These are phyloP conservation scores for Xylaria scruposa DNA, from an alignment of 495 filamentous ascomycete species.

Conservation along the genomic window DNA sequence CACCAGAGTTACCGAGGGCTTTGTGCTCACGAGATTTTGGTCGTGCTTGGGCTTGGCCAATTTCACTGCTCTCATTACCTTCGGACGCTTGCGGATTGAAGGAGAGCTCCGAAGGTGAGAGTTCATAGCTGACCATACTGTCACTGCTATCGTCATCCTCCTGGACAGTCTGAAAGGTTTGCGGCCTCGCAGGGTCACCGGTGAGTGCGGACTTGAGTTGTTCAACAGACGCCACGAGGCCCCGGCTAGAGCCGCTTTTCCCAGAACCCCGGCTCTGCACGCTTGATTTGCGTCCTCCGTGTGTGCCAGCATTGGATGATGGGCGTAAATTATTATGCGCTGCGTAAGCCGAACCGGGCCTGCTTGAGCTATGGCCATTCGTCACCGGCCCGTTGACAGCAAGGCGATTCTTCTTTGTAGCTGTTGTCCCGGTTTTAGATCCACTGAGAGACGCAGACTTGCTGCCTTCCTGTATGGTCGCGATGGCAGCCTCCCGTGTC, in stretches of 20 bases:
- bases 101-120: slow-evolving; percentile 59
- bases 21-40: slow-evolving; percentile 48
- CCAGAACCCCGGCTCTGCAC: slow-evolving; percentile 56
- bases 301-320: slow-evolving; percentile 44
- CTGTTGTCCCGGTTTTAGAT: slow-evolving; percentile 67
- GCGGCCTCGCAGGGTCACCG: slow-evolving; percentile 66
- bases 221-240: slow-evolving; percentile 80
- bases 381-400: slow-evolving; percentile 59
- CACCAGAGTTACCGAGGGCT: slow-evolving; percentile 42
- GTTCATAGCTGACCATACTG: slow-evolving; percentile 65
- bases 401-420: slow-evolving; percentile 61
- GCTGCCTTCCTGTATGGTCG: slow-evolving; percentile 69
- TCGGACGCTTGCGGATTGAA: slow-evolving; percentile 48
- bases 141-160: slow-evolving; percentile 59
- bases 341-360: slow-evolving; percentile 47
- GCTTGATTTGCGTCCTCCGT: slow-evolving; percentile 48
- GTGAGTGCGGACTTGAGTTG: slow-evolving; percentile 67
- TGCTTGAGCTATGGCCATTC: slow-evolving; percentile 47
- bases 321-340: slow-evolving; percentile 51
- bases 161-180: slow-evolving; percentile 39
- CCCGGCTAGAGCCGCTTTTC: slow-evolving; percentile 63
- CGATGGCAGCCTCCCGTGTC: slow-evolving; percentile 74
- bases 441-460: slow-evolving; percentile 74
- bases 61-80: slow-evolving; percentile 28
- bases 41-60: slow-evolving; percentile 32